Evolutionary conservation across 1,284 basidiomycete species (phyloP), one percentile per base, ranked within the genome.

Genomic region (Trametes hirsuta): DNA sequence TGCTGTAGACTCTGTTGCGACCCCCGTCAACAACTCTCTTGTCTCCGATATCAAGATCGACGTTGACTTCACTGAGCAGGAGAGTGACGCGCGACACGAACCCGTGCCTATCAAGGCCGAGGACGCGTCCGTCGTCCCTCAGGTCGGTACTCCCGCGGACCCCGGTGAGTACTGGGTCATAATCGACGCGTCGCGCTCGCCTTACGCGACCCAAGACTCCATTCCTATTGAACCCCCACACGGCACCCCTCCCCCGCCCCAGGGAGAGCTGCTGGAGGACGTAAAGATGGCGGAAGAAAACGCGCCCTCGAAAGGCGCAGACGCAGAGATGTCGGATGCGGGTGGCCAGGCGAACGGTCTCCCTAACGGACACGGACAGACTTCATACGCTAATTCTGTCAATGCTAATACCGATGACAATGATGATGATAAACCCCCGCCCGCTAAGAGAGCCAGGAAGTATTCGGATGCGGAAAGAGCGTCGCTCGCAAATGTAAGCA

Each of bases 51-150:
- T 82, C 69, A 84, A 84, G 76, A 82, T 85, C 69, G 80, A 86
- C 74, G 79, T 83, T 63, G 82, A 86, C 75, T 78, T 77, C 67
- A 76, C 78, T 61, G 81, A 86, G 66, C 81, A 81, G 65, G 88
- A 89, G 76, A 84, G 83, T 66, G 84, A 88, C 78, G 84, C 78
- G 65, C 82, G 83, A 53, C 79, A 83, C 70, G 85, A 87, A 67
- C 84, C 83, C 44, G 71, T 83, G 49, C 74, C 79, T 49, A 71
- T 84, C 64, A 83, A 75, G 63, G 65, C 75, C 25, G 75, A 78
- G 54, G 73, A 75, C 70, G 74, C 73, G 73, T 83, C 85, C 45
- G 73, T 75, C 36, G 75, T 77, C 58, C 76, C 80, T 15, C 77
- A 82, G 70, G 67, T 77, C 39, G 74, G 72, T 51, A 75, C 78